phyloP scores from a whole-genome alignment of 768 basidiomycete species.

The Amanita pseudoporphyria region DNA sequence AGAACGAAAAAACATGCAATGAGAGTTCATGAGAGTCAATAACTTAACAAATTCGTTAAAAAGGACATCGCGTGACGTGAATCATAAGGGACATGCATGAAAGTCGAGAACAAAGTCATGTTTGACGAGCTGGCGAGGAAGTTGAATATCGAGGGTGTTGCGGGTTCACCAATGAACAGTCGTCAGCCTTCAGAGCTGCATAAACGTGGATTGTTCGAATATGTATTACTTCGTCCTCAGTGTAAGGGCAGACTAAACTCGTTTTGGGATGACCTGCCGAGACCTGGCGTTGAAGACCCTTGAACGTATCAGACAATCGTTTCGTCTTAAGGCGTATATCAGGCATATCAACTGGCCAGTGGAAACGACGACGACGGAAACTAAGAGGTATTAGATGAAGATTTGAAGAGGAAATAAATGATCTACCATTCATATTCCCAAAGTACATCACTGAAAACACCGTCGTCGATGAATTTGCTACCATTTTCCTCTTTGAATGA shows the following conservation, averaged over 20 bases:
- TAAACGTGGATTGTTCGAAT: conserved; percentile 45
- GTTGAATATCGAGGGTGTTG: conserved; percentile 15
- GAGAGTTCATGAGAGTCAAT: background rate
- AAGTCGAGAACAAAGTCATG: background rate
- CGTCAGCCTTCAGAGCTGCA: conserved; percentile 32
- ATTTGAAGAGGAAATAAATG: conserved; percentile 1
- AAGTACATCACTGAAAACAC: conserved; percentile 29
- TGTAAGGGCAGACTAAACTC: conserved; percentile 10
- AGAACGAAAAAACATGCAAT: background rate
- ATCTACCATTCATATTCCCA: conserved; percentile 55
- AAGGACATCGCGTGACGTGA: background rate
- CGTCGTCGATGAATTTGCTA: conserved; percentile 21
- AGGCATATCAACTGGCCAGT: conserved; percentile 49
- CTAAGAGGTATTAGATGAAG: conserved; percentile 22
- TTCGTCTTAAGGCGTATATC: conserved; percentile 19
- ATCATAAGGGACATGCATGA: background rate
- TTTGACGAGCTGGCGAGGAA: conserved; percentile 6
- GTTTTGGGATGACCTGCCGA: background rate
- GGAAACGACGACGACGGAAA: conserved; percentile 57
- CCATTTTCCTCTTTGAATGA: conserved; percentile 29
- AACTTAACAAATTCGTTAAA: background rate
- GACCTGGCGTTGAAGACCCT: conserved; percentile 6
- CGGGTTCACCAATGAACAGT: conserved; percentile 13
- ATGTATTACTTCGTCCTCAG: conserved; percentile 33
- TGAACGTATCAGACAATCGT: conserved; percentile 12